Evolutionary conservation across 169 alveolate species (phyloP).

Genomic region (Plasmodium cynomolgi): DNA sequence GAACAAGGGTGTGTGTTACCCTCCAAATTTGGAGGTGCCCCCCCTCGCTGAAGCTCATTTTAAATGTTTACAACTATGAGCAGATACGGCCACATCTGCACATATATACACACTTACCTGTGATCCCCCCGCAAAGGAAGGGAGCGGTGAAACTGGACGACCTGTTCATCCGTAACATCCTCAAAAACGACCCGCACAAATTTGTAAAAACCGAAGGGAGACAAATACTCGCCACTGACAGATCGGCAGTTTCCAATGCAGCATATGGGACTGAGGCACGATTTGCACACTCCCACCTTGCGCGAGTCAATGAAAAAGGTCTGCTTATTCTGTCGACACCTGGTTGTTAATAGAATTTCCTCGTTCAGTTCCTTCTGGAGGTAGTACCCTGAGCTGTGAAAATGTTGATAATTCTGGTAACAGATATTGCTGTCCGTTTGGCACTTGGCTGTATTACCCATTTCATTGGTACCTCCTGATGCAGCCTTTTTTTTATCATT

Average conservation of each 20-base stretch:
- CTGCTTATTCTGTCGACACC: slow-evolving; percentile 35
- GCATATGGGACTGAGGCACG: slow-evolving; percentile 46
- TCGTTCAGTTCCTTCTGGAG: not conserved
- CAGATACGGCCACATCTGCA: not conserved
- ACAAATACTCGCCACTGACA: slow-evolving; percentile 25
- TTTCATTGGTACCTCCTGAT: not conserved
- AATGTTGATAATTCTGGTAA: slow-evolving; percentile 18
- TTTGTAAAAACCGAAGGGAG: slow-evolving; percentile 64
- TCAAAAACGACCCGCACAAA: slow-evolving; percentile 57
- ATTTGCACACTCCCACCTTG: slow-evolving; percentile 39
- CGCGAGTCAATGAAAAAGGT: slow-evolving; percentile 43
- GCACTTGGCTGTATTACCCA: not conserved
- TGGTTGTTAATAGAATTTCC: slow-evolving; percentile 51
- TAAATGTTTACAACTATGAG: not conserved
- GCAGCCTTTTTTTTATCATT: not conserved
- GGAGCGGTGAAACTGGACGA: slow-evolving; percentile 11
- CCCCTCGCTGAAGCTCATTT: not conserved
- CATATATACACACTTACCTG: not conserved
- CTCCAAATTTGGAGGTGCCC: not conserved
- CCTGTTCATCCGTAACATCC: slow-evolving; percentile 43
- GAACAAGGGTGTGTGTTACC: not conserved
- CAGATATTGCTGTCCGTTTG: not conserved
- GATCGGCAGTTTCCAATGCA: slow-evolving; percentile 67
- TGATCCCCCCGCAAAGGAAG: slow-evolving; percentile 6
- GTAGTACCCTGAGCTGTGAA: slow-evolving; percentile 35